These are phyloP conservation scores for Thermomucor indicae-seudaticae DNA, from an alignment of 371 early-diverging fungal genomes.

Conservation along the genomic window DNA sequence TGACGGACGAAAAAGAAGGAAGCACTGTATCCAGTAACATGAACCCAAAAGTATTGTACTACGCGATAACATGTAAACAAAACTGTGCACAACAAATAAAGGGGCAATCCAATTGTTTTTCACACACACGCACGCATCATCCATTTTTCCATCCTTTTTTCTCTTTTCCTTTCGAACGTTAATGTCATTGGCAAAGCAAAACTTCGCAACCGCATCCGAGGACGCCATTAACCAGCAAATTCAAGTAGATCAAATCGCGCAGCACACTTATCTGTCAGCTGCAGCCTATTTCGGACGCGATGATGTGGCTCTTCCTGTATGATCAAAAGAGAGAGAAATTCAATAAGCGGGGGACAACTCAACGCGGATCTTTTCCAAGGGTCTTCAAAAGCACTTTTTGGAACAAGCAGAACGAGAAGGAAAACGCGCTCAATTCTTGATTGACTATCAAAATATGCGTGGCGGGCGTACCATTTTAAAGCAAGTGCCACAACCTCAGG, in stretches of 20 bases:
- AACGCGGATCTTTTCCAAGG: constrained; percentile 14
- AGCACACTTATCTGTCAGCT: constrained; percentile 49
- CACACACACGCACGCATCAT: not conserved
- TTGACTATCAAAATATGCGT: constrained; percentile 59
- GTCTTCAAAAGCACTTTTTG: constrained; percentile 51
- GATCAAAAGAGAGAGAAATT: not conserved
- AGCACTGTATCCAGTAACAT: too few species aligned
- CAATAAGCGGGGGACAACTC: too few species aligned
- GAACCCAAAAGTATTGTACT: too few species aligned
- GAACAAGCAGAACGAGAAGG: constrained; percentile 56
- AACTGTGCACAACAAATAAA: too few species aligned
- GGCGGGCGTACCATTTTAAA: constrained; percentile 51
- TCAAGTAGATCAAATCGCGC: constrained; percentile 46
- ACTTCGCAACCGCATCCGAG: constrained; percentile 50
- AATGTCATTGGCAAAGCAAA: constrained; percentile 52
- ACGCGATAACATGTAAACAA: too few species aligned
- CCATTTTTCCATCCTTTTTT: constrained; percentile 1
- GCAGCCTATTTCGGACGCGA: constrained; percentile 51
- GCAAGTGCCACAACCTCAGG: constrained; percentile 29
- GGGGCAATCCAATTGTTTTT: not conserved
- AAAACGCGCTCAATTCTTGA: constrained; percentile 44
- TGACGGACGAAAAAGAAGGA: too few species aligned
- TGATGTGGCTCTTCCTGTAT: constrained; percentile 49
- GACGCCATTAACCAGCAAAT: constrained; percentile 58
- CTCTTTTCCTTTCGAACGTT: not conserved